These are phyloP conservation scores for Fulvia fulva DNA, from an alignment of 2,329 filamentous ascomycete genomes.

Conservation along the genomic window DNA sequence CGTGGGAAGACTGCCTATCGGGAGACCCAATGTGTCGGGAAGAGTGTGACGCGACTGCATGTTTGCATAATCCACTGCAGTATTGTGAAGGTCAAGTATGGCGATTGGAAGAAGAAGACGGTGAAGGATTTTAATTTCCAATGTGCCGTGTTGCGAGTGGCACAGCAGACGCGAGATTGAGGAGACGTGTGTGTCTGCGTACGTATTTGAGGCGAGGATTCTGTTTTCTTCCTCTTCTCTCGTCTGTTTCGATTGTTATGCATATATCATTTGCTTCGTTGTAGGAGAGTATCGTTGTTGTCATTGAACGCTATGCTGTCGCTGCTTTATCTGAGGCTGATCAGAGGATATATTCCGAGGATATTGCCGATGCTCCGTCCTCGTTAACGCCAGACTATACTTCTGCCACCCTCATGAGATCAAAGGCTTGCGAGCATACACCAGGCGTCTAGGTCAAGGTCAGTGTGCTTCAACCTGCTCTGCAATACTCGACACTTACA, in stretches of 20 bases:
- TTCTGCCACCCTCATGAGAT: background rate
- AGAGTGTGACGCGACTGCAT: background rate
- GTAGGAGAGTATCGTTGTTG: background rate
- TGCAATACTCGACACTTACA: constrained; percentile 23
- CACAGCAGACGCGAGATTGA: too few relatives aligned
- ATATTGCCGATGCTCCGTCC: background rate
- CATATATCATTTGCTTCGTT: too few relatives aligned
- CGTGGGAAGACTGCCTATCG: background rate
- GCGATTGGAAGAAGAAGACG: too few relatives aligned
- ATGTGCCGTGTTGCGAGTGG: too few relatives aligned
- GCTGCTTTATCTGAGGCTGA: background rate
- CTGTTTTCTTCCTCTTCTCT: too few relatives aligned
- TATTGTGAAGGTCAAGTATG: background rate
- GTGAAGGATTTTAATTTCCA: too few relatives aligned
- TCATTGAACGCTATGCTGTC: too few relatives aligned
- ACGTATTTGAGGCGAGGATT: too few relatives aligned
- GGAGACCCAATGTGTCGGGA: background rate
- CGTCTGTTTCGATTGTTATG: too few relatives aligned
- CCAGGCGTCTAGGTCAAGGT: constrained; percentile 11
- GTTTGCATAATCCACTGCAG: background rate
- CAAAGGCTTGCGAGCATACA: constrained; percentile 19
- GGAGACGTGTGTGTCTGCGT: too few relatives aligned
- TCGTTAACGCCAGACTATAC: background rate
- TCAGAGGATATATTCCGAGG: background rate
- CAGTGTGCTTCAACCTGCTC: background rate